Evolutionary conservation across 108 stramenopile species (phyloP), one percentile per base, ranked within the genome.

Genomic region (Skeletonema menzelii): DNA sequence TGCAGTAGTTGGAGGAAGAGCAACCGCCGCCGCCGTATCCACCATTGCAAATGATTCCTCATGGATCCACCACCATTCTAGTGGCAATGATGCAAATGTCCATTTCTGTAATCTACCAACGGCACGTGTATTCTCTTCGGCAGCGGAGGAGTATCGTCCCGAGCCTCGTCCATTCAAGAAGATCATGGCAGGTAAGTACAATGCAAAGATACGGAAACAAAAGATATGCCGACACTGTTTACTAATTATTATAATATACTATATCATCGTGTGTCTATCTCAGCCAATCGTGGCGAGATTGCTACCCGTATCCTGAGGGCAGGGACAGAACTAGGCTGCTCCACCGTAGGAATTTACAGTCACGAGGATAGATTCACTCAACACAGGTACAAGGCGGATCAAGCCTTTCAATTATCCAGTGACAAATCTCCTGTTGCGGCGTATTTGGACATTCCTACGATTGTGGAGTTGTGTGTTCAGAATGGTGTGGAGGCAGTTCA

Each of bases 341-440:
- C 67, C 14, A 93, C 96, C 7, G 94, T 91, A 2, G 97, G 91
- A 20, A 89, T 98, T 59, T 97, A 95, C 67, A 80, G 84, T n/a
- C 67, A 86, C 17, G 96, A 97, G 84, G 97, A 94, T 84, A 91
- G 97, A 11, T 97, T 97, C 87, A 96, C 95, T 22, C 96, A 97
- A 75, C 98, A 98, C 85, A 85, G 97, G 12, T 97, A 96, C 87
- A 97, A 97, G 81, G 95, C 96, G 17, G 97, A 98, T 61, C 94
- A 97, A 38, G 81, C 79, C 12, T 79, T 78, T 59, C 37, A 80
- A 15, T 62, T 83, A 6, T 42, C 59, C 15, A 38, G 56, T 19
- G 58, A 47, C 8, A 69, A 77, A 34, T 77, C 91, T 26, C 98
- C 98, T 20, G 96, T 98, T 1, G 97, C 89, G 11, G 95, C 97